Conservation (phyloP, 106 monocot species). For the Platanthera zijinensis region DNA sequence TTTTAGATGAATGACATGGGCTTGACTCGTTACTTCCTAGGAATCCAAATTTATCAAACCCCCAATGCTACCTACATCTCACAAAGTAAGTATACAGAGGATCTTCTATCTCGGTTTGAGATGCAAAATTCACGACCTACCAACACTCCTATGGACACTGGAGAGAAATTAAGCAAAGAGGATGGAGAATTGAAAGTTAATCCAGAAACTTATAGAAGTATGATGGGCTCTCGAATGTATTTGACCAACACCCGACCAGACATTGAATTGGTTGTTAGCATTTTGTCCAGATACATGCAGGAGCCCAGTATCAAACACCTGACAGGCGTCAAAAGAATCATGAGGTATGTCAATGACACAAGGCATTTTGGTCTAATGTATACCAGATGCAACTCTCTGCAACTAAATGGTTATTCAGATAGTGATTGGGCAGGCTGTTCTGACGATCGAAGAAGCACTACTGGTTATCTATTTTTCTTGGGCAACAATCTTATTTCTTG, state of each 20-base stretch:
- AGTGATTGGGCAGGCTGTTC: neutral
- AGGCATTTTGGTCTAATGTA: neutral
- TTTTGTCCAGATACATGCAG: too few relatives aligned
- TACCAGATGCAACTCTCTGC: neutral
- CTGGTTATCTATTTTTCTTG: neutral
- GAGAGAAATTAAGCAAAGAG: neutral
- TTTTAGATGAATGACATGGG: neutral
- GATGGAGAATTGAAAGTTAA: neutral
- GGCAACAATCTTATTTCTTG: neutral
- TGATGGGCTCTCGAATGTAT: too few relatives aligned
- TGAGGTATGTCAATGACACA: too few relatives aligned
- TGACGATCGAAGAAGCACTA: neutral
- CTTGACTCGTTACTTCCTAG: neutral
- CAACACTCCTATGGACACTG: too few relatives aligned
- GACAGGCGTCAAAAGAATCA: too few relatives aligned
- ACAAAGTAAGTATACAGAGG: neutral
- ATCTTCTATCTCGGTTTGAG: neutral
- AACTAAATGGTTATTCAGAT: neutral
- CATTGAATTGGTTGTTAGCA: too few relatives aligned
- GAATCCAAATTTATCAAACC: neutral
- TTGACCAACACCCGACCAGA: too few relatives aligned
- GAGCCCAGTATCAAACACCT: too few relatives aligned
- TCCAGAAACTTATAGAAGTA: neutral
- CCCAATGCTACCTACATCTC: neutral
- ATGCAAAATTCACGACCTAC: too few relatives aligned